Evolutionary conservation across 495 filamentous ascomycete genomes (phyloP).

Genomic region (Neurospora tetraspora): DNA sequence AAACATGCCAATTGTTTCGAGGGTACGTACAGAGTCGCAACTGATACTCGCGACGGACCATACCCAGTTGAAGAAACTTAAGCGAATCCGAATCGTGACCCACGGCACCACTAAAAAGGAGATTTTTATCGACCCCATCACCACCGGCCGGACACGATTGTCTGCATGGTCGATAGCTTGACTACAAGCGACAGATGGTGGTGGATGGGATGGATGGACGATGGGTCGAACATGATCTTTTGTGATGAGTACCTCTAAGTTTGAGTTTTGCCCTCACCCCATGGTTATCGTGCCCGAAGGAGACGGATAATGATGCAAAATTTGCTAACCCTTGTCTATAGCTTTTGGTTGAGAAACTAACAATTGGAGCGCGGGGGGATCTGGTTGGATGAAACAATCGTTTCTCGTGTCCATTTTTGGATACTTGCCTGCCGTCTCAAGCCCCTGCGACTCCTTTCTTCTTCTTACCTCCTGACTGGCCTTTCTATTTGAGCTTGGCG

Average conservation of each 20-base stretch:
- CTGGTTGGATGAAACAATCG: constrained; percentile 38
- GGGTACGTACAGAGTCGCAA: not conserved
- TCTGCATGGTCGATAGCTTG: not conserved
- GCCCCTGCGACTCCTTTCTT: constrained; percentile 5
- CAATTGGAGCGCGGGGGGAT: constrained; percentile 2
- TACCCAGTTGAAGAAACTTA: not conserved
- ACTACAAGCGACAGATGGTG: not conserved
- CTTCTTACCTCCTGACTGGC: not conserved
- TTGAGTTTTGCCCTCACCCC: not conserved
- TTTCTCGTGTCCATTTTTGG: constrained; percentile 49
- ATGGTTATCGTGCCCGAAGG: too few relatives aligned
- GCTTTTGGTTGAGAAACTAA: not conserved
- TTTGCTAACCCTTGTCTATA: not conserved
- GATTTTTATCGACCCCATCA: not conserved
- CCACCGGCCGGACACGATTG: not conserved
- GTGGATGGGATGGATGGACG: not conserved
- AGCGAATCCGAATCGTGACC: not conserved
- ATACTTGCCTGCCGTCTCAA: constrained; percentile 11
- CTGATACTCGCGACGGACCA: not conserved
- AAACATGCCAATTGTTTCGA: not conserved
- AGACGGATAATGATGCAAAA: not conserved
- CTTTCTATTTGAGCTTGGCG: not conserved
- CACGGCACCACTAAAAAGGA: not conserved
- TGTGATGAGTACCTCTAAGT: not conserved
- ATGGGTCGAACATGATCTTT: not conserved